Evolutionary conservation across 257 asterid species (phyloP), one percentile per base, ranked within the genome.

Genomic region (Thymus quinquecostatus): DNA sequence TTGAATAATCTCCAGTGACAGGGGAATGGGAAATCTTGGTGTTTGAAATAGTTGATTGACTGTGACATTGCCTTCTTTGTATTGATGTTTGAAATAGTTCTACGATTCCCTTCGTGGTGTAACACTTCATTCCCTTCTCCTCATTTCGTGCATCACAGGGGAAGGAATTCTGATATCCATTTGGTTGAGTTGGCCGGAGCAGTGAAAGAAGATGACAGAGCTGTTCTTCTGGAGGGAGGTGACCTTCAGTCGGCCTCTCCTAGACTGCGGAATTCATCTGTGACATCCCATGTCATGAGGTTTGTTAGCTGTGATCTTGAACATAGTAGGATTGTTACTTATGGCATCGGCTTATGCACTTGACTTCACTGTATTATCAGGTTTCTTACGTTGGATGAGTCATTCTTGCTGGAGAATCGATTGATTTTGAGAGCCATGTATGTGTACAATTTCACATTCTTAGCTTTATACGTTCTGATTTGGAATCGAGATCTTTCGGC

Each of bases 401-500:
- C 85, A 41, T 87, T 93, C 86, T 75, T 91, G 78, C 87, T 89
- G 77, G 96, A 90, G 70, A 87, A 92, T 56, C 89, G 97, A 67
- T 74, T 79, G 85, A 83, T 82, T 64, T 85, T 90, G 85, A 86
- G 97, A 81, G 92, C 98, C 78, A 86, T 87, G 98, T 91, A 89
- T 71, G 91, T 51, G 45, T 11, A 10, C 68, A 54, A 60, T 69
- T 69, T 71, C 76, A 62, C 51, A 45, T 38, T n/a, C 63, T 36
- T 49, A 56, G 59, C 65, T 51, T n/a, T 66, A 32, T 64, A 28
- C 53, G 54, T 64, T 75, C 49, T 48, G 60, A 58, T 68, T 64
- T 50, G 29, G n/a, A 58, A 38, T 47, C 6, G 36, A 5, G n/a
- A 7, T 4, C 10, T 44, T 81, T 73, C 33, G 12, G 32, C 53